phyloP scores from a whole-genome alignment of 345 rosid species.

The Salix arbutifolia region DNA sequence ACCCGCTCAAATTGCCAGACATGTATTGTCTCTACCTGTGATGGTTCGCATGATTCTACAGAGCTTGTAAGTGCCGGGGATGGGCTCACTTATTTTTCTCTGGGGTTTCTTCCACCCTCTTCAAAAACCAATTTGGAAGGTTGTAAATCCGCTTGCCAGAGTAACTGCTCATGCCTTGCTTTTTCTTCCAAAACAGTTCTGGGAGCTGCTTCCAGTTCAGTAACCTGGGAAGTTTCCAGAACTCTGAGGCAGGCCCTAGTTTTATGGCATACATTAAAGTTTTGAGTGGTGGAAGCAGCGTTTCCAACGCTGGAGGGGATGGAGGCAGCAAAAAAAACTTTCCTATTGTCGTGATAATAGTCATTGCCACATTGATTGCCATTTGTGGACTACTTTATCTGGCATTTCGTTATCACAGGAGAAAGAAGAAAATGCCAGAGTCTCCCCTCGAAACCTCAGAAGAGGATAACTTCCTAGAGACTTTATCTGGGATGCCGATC shows the following conservation, averaged over 20 bases:
- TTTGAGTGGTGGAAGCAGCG: conserved; percentile 19
- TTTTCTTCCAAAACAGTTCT: conserved; percentile 60
- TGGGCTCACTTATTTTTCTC: conserved; percentile 59
- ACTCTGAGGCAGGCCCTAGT: conserved; percentile 32
- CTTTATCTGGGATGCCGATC: conserved; percentile 71
- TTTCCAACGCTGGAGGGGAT: conserved; percentile 18
- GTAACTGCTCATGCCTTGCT: conserved; percentile 75
- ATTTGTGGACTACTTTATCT: conserved; percentile 45
- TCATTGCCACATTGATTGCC: conserved; percentile 42
- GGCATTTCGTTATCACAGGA: conserved; percentile 43
- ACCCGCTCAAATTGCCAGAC: conserved; percentile 41
- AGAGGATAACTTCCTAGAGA: conserved; percentile 71
- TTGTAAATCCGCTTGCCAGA: conserved; percentile 59
- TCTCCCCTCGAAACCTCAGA: conserved; percentile 50
- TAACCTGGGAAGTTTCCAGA: conserved; percentile 59
- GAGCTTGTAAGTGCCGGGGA: conserved; percentile 54
- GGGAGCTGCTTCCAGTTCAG: conserved; percentile 73
- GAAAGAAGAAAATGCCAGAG: conserved; percentile 34
- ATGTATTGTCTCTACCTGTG: conserved; percentile 56
- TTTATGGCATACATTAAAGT: conserved; percentile 62
- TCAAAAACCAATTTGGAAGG: conserved; percentile 51
- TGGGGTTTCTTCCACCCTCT: conserved; percentile 48
- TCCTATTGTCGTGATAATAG: conserved; percentile 52
- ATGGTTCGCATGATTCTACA: conserved; percentile 25
- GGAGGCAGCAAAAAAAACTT: conserved; percentile 37